Percentiles rank a stretch among this genome's conserved stretches.
Evolutionary conservation across 768 basidiomycete species (phyloP).

Genomic region (Phylloporus arenicola): DNA sequence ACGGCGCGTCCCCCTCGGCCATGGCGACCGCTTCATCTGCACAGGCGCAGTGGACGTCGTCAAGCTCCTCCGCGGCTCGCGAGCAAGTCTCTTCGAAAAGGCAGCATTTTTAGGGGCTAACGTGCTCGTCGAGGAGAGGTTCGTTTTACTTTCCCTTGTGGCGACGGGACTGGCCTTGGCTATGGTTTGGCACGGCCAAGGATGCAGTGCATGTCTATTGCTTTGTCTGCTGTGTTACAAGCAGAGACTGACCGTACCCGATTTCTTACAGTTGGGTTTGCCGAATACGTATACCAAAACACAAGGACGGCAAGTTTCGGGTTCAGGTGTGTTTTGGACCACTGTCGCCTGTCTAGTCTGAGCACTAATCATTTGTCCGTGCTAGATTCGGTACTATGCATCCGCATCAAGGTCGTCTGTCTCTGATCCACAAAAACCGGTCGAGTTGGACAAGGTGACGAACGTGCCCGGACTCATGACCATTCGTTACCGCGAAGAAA

Average conservation of each 20-base stretch:
- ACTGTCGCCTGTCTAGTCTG: neutral
- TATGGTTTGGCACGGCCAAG: neutral
- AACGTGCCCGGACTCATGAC: conserved; percentile 75
- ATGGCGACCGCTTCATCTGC: conserved; percentile 49
- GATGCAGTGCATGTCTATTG: neutral
- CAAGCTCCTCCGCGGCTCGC: conserved; percentile 52
- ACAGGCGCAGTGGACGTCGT: conserved; percentile 56
- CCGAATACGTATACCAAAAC: conserved; percentile 51
- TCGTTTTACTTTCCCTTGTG: conserved; percentile 27
- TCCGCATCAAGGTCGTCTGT: conserved; percentile 47
- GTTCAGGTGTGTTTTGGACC: conserved; percentile 44
- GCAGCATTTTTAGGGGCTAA: conserved; percentile 49
- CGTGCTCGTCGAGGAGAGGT: conserved; percentile 67
- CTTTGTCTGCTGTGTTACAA: neutral
- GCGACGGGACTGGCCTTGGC: neutral
- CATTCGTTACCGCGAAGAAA: conserved; percentile 43
- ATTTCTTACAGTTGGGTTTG: conserved; percentile 52
- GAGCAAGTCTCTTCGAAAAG: conserved; percentile 45
- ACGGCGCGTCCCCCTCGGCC: conserved; percentile 30
- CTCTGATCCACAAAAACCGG: conserved; percentile 56
- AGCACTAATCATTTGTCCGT: neutral
- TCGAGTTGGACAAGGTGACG: conserved; percentile 54
- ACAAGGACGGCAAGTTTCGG: conserved; percentile 48
- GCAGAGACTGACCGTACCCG: conserved; percentile 3
- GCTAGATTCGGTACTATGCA: conserved; percentile 60